phyloP scores from a whole-genome alignment of 495 filamentous ascomycete species.

The Cetradonia linearis region DNA sequence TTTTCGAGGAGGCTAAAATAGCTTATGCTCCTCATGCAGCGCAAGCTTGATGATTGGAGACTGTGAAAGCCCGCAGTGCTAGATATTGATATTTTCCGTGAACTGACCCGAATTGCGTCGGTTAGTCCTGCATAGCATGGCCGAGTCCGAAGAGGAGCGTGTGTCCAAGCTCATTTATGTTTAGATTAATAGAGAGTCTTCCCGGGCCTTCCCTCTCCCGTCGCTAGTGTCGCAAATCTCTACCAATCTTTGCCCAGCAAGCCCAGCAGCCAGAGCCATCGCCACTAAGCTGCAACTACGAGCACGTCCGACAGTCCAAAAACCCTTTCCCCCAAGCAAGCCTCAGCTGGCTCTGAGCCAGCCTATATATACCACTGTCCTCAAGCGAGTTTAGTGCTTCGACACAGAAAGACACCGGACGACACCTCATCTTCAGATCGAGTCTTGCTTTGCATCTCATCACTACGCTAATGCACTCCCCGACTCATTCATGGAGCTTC shows the following conservation, averaged over 20 bases:
- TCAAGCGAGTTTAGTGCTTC: background rate
- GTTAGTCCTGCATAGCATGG: background rate
- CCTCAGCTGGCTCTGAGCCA: background rate
- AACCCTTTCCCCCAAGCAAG: background rate
- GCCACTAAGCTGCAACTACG: background rate
- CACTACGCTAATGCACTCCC: constrained; percentile 7
- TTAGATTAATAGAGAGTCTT: no score
- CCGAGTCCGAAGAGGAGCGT: background rate
- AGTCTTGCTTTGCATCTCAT: background rate
- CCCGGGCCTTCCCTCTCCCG: background rate
- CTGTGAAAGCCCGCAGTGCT: background rate
- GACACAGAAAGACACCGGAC: background rate
- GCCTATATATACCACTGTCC: background rate
- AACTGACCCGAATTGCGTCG: background rate
- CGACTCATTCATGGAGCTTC: background rate
- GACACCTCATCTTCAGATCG: background rate
- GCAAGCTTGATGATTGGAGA: background rate
- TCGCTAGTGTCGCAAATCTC: background rate
- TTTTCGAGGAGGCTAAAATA: background rate
- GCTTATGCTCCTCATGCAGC: background rate
- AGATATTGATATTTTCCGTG: background rate
- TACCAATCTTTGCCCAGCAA: background rate
- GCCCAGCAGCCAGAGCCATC: background rate
- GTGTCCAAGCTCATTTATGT: no score
- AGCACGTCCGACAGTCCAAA: background rate